A percentile compares a stretch with the other conserved stretches of the same genome.
These are phyloP conservation scores for Circinella umbellata DNA, from an alignment of 371 early-diverging fungal genomes.

Conservation along the genomic window DNA sequence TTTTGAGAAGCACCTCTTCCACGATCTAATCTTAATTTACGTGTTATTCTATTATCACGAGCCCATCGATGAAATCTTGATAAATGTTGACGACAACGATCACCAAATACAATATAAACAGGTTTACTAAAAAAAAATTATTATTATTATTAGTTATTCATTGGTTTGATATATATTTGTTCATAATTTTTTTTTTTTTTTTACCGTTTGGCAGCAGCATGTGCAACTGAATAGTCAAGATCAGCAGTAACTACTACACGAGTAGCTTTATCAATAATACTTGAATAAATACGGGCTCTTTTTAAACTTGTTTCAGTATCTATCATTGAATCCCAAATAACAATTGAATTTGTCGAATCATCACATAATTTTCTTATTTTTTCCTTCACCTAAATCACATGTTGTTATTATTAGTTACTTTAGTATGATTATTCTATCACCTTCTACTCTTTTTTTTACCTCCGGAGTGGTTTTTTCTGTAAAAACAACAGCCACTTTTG, in stretches of 20 bases:
- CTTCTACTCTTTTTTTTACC: slow-evolving; percentile 6
- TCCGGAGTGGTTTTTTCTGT: slow-evolving; percentile 44
- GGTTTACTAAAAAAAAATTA: slow-evolving; percentile 32
- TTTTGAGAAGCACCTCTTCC: slow-evolving; percentile 15
- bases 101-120: slow-evolving; percentile 48
- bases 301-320: slow-evolving; percentile 17
- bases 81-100: slow-evolving; percentile 40
- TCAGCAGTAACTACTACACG: slow-evolving; percentile 47
- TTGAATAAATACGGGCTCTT: slow-evolving; percentile 31
- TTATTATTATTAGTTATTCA: neutral
- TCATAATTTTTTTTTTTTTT: too few species aligned
- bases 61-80: slow-evolving; percentile 47
- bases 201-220: slow-evolving; percentile 42
- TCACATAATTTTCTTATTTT: slow-evolving; percentile 20
- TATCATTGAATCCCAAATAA: slow-evolving; percentile 35
- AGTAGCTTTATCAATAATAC: slow-evolving; percentile 29
- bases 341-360: slow-evolving; percentile 16
- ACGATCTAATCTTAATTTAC: slow-evolving; percentile 42
- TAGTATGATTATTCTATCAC: neutral
- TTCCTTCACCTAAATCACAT: slow-evolving; percentile 33
- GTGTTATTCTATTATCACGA: slow-evolving; percentile 36
- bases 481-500: slow-evolving; percentile 36
- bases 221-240: slow-evolving; percentile 45
- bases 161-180: too few species aligned
- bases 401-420: neutral